These are phyloP conservation scores for Isabelozyma pseudorhagii DNA, from an alignment of 805 yeast species.

Conservation along the genomic window DNA sequence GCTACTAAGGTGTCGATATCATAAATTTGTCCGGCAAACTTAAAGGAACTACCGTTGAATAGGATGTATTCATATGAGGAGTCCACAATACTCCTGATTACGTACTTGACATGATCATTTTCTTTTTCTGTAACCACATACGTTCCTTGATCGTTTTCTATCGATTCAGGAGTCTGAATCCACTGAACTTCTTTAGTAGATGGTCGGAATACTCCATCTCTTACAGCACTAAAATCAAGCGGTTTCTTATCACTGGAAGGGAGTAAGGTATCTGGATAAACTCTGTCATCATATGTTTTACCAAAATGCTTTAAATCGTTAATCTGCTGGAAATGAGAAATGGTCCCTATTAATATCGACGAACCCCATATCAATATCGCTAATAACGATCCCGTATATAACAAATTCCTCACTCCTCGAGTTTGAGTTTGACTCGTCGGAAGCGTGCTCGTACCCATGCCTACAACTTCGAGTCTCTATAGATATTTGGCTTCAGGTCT, in stretches of 20 bases:
- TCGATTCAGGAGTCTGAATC: slow-evolving; percentile 54
- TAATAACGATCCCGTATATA: slow-evolving; percentile 14
- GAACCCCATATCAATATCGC: slow-evolving; percentile 37
- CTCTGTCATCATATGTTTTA: neutral
- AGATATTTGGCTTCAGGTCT: no score
- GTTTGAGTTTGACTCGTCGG: neutral
- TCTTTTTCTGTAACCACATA: slow-evolving; percentile 41
- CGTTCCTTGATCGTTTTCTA: slow-evolving; percentile 59
- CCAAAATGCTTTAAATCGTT: neutral
- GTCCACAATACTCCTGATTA: slow-evolving; percentile 52
- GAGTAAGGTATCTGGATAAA: slow-evolving; percentile 1
- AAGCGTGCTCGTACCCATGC: no score
- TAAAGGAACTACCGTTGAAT: slow-evolving; percentile 48
- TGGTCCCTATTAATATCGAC: slow-evolving; percentile 23
- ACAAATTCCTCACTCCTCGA: neutral
- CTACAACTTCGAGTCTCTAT: no score
- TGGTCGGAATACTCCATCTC: slow-evolving; percentile 59
- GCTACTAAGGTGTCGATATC: slow-evolving; percentile 55
- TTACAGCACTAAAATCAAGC: slow-evolving; percentile 27
- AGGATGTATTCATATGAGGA: slow-evolving; percentile 42
- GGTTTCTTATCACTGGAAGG: slow-evolving; percentile 12
- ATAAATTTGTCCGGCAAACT: slow-evolving; percentile 34
- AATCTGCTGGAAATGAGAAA: slow-evolving; percentile 11
- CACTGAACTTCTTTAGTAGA: slow-evolving; percentile 60
- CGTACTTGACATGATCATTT: slow-evolving; percentile 43